Conservation (phyloP, 345 rosid genomes). For the Rhizophora mangle region DNA sequence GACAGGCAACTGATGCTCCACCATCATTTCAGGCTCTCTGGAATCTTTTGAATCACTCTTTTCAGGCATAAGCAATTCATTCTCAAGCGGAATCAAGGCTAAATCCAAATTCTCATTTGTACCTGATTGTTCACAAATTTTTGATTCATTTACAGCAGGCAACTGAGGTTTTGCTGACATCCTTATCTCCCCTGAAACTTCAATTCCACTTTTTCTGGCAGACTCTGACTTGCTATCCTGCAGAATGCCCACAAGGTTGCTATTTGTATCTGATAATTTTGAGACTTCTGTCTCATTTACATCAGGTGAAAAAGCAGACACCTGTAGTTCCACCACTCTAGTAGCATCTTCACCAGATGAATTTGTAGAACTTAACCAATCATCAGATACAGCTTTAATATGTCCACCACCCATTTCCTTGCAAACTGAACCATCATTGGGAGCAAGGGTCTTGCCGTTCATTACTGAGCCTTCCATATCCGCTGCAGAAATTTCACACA, state of each 20-base stretch:
- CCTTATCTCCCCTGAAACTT: constrained; percentile 3
- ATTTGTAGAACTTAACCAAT: constrained; percentile 16
- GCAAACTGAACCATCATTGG: constrained; percentile 25
- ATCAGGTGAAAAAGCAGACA: constrained; percentile 11
- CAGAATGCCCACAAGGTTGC: neutral
- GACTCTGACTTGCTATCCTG: neutral
- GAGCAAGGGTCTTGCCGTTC: constrained; percentile 18
- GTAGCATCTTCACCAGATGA: constrained; percentile 30
- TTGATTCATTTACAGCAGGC: constrained; percentile 15
- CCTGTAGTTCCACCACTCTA: constrained; percentile 20
- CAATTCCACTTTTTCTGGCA: neutral
- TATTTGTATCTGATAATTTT: neutral
- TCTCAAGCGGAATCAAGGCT: constrained; percentile 5
- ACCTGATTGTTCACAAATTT: constrained; percentile 1
- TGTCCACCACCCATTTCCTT: constrained; percentile 22
- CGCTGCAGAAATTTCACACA: constrained; percentile 23
- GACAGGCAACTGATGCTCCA: constrained; percentile 17
- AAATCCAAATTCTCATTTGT: constrained; percentile 3
- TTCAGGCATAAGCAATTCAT: constrained; percentile 7
- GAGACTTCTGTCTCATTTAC: constrained; percentile 7
- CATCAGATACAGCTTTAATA: constrained; percentile 15
- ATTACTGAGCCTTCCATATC: constrained; percentile 15
- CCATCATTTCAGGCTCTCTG: constrained; percentile 10
- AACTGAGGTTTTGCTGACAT: constrained; percentile 14
- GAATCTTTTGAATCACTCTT: constrained; percentile 3